Evolutionary conservation across 2,329 filamentous ascomycete genomes (phyloP).

Genomic region (Penicillium sp.): DNA sequence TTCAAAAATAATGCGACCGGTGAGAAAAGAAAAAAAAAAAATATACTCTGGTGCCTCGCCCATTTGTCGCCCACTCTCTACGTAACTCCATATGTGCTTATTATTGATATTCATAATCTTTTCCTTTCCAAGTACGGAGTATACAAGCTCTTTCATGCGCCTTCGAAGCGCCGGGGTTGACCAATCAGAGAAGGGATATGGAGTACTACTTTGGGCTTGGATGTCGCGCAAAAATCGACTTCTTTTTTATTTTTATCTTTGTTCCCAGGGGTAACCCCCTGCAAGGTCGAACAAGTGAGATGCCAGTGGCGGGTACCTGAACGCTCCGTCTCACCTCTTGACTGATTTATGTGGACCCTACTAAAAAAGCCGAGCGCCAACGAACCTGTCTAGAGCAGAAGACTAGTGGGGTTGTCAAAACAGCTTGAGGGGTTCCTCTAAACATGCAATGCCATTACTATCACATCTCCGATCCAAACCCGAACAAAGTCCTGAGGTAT

Average conservation of each 20-base stretch:
- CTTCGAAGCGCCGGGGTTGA: conserved; percentile 1
- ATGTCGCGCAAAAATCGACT: not conserved
- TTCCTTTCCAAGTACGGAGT: not conserved
- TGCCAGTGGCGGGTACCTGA: not conserved
- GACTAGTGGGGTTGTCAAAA: not conserved
- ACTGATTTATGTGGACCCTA: not conserved
- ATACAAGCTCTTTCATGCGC: not conserved
- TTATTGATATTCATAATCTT: not conserved
- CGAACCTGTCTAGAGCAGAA: not conserved
- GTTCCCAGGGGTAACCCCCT: not conserved
- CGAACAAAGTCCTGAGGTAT: not conserved
- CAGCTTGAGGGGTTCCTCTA: not conserved
- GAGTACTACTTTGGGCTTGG: not conserved
- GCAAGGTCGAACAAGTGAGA: not conserved
- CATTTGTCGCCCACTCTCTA: not conserved
- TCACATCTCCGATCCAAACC: not conserved
- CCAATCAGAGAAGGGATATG: not conserved
- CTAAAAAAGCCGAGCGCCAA: not conserved
- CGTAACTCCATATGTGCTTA: not conserved
- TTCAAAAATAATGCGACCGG: not conserved
- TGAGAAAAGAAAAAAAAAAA: not conserved
- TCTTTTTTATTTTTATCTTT: not conserved
- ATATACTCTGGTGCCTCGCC: too few relatives aligned
- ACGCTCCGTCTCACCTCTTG: not conserved
- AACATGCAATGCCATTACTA: not conserved